These are phyloP conservation scores for Populus hybrid DNA, from an alignment of 441 rosid genomes.

Conservation along the genomic window DNA sequence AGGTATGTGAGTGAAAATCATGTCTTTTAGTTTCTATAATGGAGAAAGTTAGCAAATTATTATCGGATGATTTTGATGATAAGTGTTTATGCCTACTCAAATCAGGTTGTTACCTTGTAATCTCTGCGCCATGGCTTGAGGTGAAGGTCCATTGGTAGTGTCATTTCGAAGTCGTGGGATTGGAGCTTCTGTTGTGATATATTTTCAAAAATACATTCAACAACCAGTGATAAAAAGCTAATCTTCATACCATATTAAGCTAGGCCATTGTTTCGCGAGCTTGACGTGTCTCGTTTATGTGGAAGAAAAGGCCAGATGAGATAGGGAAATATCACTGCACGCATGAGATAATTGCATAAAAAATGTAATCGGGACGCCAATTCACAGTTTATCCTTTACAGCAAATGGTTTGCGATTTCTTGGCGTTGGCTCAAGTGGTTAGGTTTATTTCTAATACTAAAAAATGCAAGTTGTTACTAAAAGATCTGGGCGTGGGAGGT, in stretches of 20 bases:
- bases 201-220: no score
- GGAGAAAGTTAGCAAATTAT: background rate
- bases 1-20: constrained; percentile 6
- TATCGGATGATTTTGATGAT: background rate
- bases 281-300: background rate
- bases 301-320: background rate
- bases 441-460: no score
- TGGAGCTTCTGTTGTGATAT: no score
- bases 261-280: background rate
- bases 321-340: background rate
- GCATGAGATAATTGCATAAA: background rate
- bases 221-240: background rate
- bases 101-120: constrained; percentile 11
- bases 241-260: background rate
- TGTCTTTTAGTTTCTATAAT: background rate
- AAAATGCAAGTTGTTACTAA: background rate
- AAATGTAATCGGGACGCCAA: background rate
- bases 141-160: background rate
- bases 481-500: no score
- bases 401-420: no score
- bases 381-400: no score
- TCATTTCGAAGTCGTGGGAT: background rate
- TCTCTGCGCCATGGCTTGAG: background rate
- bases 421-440: background rate
- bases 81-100: background rate